Conservation (phyloP, 1,139 yeast genomes). For the Starmera stellimalicola region DNA sequence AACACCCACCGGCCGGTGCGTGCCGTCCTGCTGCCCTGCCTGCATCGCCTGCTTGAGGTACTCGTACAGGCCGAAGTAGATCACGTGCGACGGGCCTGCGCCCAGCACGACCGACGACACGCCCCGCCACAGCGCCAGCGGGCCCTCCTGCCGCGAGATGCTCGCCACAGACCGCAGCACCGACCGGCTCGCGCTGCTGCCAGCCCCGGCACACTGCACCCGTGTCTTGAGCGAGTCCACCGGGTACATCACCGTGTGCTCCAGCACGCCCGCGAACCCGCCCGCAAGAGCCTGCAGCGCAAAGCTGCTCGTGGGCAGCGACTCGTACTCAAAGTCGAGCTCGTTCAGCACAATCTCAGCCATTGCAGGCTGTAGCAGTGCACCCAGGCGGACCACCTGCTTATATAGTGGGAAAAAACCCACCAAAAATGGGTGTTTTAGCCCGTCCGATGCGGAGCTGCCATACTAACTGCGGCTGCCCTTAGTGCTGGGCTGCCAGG, state of each 20-base stretch:
- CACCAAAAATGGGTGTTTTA: not conserved
- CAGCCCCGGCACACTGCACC: constrained; percentile 55
- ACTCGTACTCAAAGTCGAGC: constrained; percentile 56
- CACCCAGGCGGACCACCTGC: not conserved
- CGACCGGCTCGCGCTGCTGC: constrained; percentile 2
- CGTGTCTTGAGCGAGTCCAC: constrained; percentile 91
- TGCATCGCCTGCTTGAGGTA: constrained; percentile 51
- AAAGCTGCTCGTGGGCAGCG: constrained; percentile 79
- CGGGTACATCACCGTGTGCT: constrained; percentile 95
- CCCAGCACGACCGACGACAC: constrained; percentile 87
- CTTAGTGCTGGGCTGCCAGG: too few species aligned
- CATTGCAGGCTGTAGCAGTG: constrained; percentile 1
- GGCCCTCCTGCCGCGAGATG: constrained; percentile 85
- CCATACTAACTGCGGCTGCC: too few species aligned
- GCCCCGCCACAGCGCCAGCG: constrained; percentile 87
- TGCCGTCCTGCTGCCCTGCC: constrained; percentile 10
- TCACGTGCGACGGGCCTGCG: constrained; percentile 99
- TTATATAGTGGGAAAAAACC: too few species aligned
- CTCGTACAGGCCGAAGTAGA: constrained; percentile 91
- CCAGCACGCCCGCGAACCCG: constrained; percentile 98
- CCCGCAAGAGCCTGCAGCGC: constrained; percentile 86
- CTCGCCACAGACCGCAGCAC: constrained; percentile 40
- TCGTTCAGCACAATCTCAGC: constrained; percentile 3
- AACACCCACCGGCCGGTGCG: constrained; percentile 59
- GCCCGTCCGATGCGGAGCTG: not conserved